Conservation (phyloP, 208 protist species). For the Acanthamoeba castellanii region DNA sequence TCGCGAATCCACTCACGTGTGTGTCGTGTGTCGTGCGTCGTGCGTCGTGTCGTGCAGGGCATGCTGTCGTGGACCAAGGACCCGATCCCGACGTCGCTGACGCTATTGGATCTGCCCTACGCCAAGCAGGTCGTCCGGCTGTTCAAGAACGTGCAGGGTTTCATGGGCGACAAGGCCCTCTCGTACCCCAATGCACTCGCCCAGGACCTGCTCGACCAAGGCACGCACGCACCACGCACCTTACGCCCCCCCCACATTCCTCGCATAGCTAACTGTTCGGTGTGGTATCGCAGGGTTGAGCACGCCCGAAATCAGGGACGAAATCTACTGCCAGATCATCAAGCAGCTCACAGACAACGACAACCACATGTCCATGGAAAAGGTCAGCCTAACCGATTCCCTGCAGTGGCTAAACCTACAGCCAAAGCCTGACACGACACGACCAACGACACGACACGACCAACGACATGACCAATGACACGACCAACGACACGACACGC, state of each 20-base stretch:
- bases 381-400: not conserved
- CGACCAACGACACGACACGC: too few relatives aligned
- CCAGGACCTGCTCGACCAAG: constrained; percentile 42
- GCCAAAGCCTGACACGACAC: not conserved
- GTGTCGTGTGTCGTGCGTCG: not conserved
- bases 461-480: too few relatives aligned
- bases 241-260: not conserved
- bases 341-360: constrained; percentile 63
- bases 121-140: not conserved
- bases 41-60: not conserved
- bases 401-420: not conserved
- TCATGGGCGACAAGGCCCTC: constrained; percentile 28
- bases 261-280: too few relatives aligned
- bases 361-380: not conserved
- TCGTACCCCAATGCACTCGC: constrained; percentile 41
- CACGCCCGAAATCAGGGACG: constrained; percentile 36
- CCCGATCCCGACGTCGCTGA: constrained; percentile 18
- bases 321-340: constrained; percentile 68
- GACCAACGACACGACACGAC: too few relatives aligned
- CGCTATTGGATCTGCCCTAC: not conserved
- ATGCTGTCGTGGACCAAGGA: constrained; percentile 34
- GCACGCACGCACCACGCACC: not conserved
- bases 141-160: constrained; percentile 50
- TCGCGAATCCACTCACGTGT: not conserved
- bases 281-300: not conserved